A percentile compares a stretch with the other conserved stretches of the same genome.
These are phyloP conservation scores for Suillus fuscotomentosus DNA, from an alignment of 768 basidiomycete genomes.

Conservation along the genomic window DNA sequence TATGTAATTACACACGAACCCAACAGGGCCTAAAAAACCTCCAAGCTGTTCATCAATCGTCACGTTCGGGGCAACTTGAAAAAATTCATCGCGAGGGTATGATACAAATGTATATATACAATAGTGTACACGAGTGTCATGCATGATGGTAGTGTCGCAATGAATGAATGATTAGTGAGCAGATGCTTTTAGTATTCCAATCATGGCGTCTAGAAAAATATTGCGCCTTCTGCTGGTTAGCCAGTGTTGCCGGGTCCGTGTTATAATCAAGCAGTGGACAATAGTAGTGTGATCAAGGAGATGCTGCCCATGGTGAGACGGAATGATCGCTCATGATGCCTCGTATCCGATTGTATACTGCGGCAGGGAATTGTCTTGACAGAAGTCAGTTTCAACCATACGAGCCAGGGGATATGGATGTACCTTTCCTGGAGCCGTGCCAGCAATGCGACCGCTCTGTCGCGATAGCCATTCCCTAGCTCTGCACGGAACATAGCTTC, in stretches of 20 bases:
- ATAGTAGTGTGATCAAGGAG: slow-evolving; percentile 13
- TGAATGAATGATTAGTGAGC: slow-evolving; percentile 10
- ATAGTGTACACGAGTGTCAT: slow-evolving; percentile 11
- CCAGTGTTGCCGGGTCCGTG: not conserved
- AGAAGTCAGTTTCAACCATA: slow-evolving; percentile 10
- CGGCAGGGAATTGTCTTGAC: slow-evolving; percentile 68
- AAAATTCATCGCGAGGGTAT: not conserved
- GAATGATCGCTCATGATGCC: slow-evolving; percentile 78
- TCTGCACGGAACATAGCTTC: slow-evolving; percentile 96
- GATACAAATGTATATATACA: slow-evolving; percentile 10
- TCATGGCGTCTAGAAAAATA: slow-evolving; percentile 7
- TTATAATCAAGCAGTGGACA: slow-evolving; percentile 8
- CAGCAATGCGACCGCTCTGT: slow-evolving; percentile 66
- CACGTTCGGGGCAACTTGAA: not conserved
- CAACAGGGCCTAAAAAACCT: not conserved
- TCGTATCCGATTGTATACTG: slow-evolving; percentile 76
- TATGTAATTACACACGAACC: too few species aligned
- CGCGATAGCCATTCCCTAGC: slow-evolving; percentile 71
- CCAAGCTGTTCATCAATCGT: not conserved
- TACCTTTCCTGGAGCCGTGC: slow-evolving; percentile 72
- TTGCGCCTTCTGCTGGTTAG: slow-evolving; percentile 4
- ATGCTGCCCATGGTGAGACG: slow-evolving; percentile 40
- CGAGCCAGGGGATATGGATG: slow-evolving; percentile 19
- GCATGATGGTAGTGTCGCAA: slow-evolving; percentile 10
- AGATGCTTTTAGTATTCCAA: slow-evolving; percentile 8